Conservation (phyloP, 805 yeast genomes). For the Barnettozyma botsteinii region DNA sequence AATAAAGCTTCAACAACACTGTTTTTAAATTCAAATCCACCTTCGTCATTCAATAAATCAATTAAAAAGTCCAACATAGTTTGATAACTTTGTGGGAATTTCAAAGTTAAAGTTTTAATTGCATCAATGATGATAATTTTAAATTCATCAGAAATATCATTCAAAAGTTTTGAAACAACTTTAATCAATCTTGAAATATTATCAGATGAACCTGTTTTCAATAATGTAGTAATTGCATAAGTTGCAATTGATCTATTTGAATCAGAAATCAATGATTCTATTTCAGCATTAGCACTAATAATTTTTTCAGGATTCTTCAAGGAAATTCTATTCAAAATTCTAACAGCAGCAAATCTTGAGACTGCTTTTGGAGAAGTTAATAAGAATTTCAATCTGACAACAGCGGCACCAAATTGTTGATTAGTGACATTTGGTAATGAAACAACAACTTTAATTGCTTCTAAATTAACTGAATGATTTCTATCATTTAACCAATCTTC, state of each 20-base stretch:
- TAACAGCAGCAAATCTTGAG: constrained; percentile 87
- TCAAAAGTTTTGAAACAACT: constrained; percentile 83
- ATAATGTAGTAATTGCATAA: constrained; percentile 90
- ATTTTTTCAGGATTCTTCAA: constrained; percentile 74
- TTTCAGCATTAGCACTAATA: constrained; percentile 73
- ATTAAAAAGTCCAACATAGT: constrained; percentile 76
- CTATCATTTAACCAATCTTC: constrained; percentile 70
- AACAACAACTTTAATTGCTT: constrained; percentile 64
- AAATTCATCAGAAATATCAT: constrained; percentile 93
- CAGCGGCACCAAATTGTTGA: constrained; percentile 64
- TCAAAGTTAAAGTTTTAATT: constrained; percentile 81
- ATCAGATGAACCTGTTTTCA: constrained; percentile 90
- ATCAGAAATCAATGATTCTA: constrained; percentile 84
- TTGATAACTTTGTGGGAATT: constrained; percentile 87
- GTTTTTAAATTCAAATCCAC: constrained; percentile 79
- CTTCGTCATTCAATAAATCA: constrained; percentile 84
- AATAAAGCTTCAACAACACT: constrained; percentile 88
- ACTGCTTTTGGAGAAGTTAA: constrained; percentile 85
- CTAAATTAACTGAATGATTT: constrained; percentile 85
- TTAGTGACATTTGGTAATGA: constrained; percentile 41
- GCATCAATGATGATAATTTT: constrained; percentile 94
- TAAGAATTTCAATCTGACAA: constrained; percentile 67
- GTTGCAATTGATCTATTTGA: constrained; percentile 90
- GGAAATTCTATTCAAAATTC: constrained; percentile 82
- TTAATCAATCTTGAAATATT: constrained; percentile 83